Conservation (phyloP, 192 early-diverging fungal species). For the Chytriomyces confervae region DNA sequence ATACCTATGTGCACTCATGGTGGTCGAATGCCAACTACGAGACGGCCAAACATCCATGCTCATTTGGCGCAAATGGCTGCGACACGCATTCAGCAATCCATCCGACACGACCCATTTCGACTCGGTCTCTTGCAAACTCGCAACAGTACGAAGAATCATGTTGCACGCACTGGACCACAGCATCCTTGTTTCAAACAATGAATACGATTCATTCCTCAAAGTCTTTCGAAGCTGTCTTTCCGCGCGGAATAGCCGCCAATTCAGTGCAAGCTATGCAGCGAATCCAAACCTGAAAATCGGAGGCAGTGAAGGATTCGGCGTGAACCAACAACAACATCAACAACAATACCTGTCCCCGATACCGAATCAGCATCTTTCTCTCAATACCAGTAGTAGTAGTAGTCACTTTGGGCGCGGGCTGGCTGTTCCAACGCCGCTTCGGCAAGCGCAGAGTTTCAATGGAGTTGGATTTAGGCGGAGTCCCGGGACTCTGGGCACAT, state of each 20-base stretch:
- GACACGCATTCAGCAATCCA: neutral
- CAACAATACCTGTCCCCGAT: no score
- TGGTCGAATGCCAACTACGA: constrained; percentile 11
- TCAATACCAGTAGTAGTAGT: neutral
- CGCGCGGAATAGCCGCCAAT: neutral
- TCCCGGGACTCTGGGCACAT: neutral
- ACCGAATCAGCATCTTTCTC: no score
- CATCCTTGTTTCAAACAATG: neutral
- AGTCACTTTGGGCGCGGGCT: neutral
- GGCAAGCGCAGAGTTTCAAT: neutral
- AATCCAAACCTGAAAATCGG: constrained; percentile 2
- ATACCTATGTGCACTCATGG: constrained; percentile 1
- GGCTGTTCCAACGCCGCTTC: neutral
- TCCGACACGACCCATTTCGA: neutral
- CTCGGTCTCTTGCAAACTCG: neutral
- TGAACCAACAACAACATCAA: neutral
- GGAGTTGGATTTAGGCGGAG: neutral
- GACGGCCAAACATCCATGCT: constrained; percentile 11
- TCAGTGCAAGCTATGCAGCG: neutral
- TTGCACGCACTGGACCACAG: neutral
- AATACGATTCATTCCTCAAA: constrained; percentile 14
- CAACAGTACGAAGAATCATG: neutral
- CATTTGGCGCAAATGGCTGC: constrained; percentile 13
- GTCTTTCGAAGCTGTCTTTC: constrained; percentile 3
- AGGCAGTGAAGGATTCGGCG: neutral